Base-by-base conservation (phyloP, 805 yeast genomes). In the Trichomonascus vanleenenianus region DNA sequence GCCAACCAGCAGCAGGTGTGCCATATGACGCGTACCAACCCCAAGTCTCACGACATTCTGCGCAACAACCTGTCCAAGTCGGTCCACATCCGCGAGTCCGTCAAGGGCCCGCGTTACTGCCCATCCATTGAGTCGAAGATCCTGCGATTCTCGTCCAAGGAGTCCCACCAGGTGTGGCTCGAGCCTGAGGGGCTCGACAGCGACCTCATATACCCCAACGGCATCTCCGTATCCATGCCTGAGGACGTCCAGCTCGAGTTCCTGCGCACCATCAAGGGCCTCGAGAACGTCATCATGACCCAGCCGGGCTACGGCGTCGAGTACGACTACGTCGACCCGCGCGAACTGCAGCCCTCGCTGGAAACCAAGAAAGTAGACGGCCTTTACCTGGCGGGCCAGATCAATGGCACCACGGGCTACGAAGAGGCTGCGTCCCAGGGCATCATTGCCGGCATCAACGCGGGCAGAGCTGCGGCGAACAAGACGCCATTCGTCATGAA, bases 301-400 rank as follows among this genome's bases (percentile, higher is more conserved):
- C 96, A 89, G 59, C 96, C 97, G 0, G 99, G 97, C 0, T 93
- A 93, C 60, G 99, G 99, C n/a, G 98, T 93, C 2, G 98, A 93
- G 63, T 93, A 93, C 60, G 98, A 93, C 59, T 93, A 86, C 61
- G 82, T 93, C 25, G 96, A 93, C 58, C 98, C 99, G 2, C 73
- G 95, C 52, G 96, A 89, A 58, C 70, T 93, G 46, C 72, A 73
- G 44, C 74, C 71, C 39, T 84, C 94, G 0, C 64, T 93, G 40
- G 96, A 91, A 58, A 86, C 97, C 0, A 88, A 86, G 56, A 63
- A 75, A 2, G 78, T 93, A 2, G 65, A 72, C 9, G 97, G 97
- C 0, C 64, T 93, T 32, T 93, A 67, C 61, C 68, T 93, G 39
- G 99, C 98, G 0, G 99, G 99, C 1, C 99, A 93, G 63, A 93